phyloP scores from a whole-genome alignment of 2,329 filamentous ascomycete species.

The Fusarium annulatum region DNA sequence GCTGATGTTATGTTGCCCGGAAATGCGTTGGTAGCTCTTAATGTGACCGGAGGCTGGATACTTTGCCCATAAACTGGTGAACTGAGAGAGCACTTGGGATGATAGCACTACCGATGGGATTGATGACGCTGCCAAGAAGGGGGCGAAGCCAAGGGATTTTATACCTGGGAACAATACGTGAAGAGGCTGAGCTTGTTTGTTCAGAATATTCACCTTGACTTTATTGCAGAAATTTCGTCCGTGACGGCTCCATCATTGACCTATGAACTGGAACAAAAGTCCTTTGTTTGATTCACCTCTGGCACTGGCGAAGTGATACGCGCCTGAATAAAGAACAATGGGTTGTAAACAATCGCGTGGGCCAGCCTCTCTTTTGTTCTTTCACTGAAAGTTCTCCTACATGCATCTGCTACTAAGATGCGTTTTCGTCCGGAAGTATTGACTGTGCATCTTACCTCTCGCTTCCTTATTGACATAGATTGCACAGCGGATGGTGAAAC shows the following conservation, averaged over 20 bases:
- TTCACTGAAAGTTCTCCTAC: too few species aligned
- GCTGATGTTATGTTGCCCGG: background rate
- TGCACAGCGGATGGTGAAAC: background rate
- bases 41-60: background rate
- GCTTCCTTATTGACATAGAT: background rate
- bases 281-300: background rate
- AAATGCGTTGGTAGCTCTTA: background rate
- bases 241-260: background rate
- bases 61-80: background rate
- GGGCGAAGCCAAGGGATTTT: background rate
- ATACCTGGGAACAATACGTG: background rate
- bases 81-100: too few species aligned
- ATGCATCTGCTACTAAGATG: background rate
- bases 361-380: background rate
- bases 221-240: background rate
- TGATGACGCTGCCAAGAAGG: background rate
- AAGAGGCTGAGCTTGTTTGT: background rate
- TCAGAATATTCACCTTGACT: background rate
- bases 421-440: fast-evolving
- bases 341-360: fast-evolving
- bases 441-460: background rate
- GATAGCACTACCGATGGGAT: background rate
- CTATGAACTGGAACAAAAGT: background rate
- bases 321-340: background rate
- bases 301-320: too few species aligned